Percentiles rank a stretch among this genome's conserved stretches.
Conservation (phyloP, 495 filamentous ascomycete genomes). For the Aspergillus heteromorphus region DNA sequence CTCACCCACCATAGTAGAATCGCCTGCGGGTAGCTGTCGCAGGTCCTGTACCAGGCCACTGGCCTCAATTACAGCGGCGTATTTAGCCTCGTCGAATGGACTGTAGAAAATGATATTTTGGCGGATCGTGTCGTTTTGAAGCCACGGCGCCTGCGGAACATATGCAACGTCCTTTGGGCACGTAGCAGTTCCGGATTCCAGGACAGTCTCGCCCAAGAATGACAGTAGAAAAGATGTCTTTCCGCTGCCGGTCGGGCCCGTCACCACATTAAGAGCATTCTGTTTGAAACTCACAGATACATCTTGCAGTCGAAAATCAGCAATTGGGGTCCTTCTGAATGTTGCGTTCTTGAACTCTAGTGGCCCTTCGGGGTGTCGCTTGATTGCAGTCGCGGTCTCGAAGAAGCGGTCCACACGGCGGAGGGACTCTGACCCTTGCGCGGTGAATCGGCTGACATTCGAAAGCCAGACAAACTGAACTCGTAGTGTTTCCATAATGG, state of each 20-base stretch:
- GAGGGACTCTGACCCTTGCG: slow-evolving; percentile 38
- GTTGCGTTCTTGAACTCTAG: slow-evolving; percentile 32
- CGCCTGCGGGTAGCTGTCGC: slow-evolving; percentile 50
- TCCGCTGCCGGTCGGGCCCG: slow-evolving; percentile 48
- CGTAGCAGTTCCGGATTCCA: slow-evolving; percentile 59
- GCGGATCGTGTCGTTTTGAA: slow-evolving; percentile 74
- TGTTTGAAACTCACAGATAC: slow-evolving; percentile 46
- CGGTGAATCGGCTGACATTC: slow-evolving; percentile 31
- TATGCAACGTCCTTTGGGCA: slow-evolving; percentile 72
- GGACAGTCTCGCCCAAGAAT: slow-evolving; percentile 61
- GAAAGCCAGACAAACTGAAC: slow-evolving; percentile 38
- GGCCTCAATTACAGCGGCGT: slow-evolving; percentile 48
- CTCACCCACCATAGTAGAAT: slow-evolving; percentile 59
- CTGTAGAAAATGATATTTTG: slow-evolving; percentile 69
- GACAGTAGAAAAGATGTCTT: slow-evolving; percentile 69
- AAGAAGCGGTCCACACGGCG: slow-evolving; percentile 44
- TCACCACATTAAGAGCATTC: slow-evolving; percentile 47
- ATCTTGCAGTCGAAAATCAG: slow-evolving; percentile 37
- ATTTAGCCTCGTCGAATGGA: slow-evolving; percentile 52
- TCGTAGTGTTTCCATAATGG: slow-evolving; percentile 37
- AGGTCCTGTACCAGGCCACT: slow-evolving; percentile 59
- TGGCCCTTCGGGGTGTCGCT: slow-evolving; percentile 36
- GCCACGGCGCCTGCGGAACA: slow-evolving; percentile 72
- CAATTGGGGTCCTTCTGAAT: slow-evolving; percentile 20
- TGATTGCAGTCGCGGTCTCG: slow-evolving; percentile 32